These are phyloP conservation scores for Plenodomus lindquistii DNA, from an alignment of 2,329 filamentous ascomycete genomes.

Conservation along the genomic window DNA sequence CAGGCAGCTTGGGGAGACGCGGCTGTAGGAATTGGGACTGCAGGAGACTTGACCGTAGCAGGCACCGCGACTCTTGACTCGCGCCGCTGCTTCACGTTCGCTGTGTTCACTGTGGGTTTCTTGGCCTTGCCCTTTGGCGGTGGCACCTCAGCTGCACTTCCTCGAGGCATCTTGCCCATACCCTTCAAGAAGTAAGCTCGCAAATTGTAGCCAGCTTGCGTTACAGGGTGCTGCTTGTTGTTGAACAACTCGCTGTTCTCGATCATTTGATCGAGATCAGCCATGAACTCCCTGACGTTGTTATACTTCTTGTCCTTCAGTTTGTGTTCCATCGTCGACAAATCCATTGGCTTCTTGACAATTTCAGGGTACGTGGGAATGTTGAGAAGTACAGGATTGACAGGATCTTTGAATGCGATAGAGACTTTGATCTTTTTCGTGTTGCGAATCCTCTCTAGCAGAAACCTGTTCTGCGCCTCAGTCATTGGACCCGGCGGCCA, in stretches of 20 bases:
- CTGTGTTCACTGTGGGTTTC: constrained; percentile 36
- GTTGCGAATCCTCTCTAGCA: constrained; percentile 68
- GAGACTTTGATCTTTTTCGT: constrained; percentile 88
- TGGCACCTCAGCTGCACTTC: constrained; percentile 57
- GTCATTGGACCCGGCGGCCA: constrained; percentile 50
- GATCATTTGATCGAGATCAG: constrained; percentile 77
- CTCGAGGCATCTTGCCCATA: constrained; percentile 62
- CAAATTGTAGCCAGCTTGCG: constrained; percentile 66
- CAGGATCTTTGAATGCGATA: constrained; percentile 73
- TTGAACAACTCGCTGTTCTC: constrained; percentile 84
- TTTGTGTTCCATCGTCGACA: constrained; percentile 79
- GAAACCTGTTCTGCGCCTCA: constrained; percentile 62
- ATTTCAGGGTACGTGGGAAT: constrained; percentile 75
- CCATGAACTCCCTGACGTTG: constrained; percentile 71
- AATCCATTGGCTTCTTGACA: constrained; percentile 81
- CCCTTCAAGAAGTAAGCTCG: constrained; percentile 63
- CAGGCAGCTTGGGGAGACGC: constrained; percentile 61
- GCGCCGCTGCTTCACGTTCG: constrained; percentile 47
- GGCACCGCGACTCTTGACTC: constrained; percentile 50
- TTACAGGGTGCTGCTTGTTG: constrained; percentile 74
- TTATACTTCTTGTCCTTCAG: constrained; percentile 72
- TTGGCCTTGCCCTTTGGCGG: constrained; percentile 61
- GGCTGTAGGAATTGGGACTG: constrained; percentile 40
- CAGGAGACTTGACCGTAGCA: constrained; percentile 51
- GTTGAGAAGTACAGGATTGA: constrained; percentile 72